Evolutionary conservation across 2,329 filamentous ascomycete species (phyloP).

Genomic region (Talaromyces sp.): DNA sequence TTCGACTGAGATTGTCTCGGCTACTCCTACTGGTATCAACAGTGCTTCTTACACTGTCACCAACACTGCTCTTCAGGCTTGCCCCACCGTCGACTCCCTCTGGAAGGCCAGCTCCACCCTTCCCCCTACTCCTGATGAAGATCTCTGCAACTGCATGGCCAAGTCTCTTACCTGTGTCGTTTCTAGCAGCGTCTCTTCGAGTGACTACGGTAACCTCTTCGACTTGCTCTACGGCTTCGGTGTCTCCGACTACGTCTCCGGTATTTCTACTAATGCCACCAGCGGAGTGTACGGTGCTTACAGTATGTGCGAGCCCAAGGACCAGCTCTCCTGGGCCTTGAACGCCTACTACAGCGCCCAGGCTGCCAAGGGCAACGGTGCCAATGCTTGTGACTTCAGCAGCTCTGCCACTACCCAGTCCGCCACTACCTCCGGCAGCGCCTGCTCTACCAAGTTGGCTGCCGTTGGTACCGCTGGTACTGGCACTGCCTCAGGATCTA

Average conservation of each 20-base stretch:
- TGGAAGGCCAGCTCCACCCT: constrained; percentile 71
- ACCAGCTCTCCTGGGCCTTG: constrained; percentile 48
- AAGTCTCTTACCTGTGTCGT: constrained; percentile 69
- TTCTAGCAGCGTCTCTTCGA: constrained; percentile 53
- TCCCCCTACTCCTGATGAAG: constrained; percentile 74
- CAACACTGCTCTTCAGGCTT: constrained; percentile 65
- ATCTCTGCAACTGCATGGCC: constrained; percentile 84
- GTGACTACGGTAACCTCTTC: constrained; percentile 68
- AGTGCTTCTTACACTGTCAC: constrained; percentile 67
- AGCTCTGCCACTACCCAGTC: constrained; percentile 39
- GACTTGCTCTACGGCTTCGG: constrained; percentile 42
- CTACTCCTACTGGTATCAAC: constrained; percentile 63
- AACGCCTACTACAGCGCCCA: constrained; percentile 47
- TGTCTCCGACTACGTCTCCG: constrained; percentile 31
- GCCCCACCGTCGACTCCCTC: constrained; percentile 61
- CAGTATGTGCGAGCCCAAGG: constrained; percentile 45
- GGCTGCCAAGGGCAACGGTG: constrained; percentile 30
- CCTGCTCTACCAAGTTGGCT: constrained; percentile 35
- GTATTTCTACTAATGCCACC: constrained; percentile 39
- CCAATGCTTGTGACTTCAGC: constrained; percentile 45
- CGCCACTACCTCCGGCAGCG: constrained; percentile 30
- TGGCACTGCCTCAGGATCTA: constrained; percentile 37
- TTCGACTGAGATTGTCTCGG: constrained; percentile 65
- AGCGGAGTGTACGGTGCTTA: constrained; percentile 48
- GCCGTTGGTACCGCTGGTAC: constrained; percentile 41